Conservation (phyloP, 306 rosid genomes). For the Hippophae tibetana region DNA sequence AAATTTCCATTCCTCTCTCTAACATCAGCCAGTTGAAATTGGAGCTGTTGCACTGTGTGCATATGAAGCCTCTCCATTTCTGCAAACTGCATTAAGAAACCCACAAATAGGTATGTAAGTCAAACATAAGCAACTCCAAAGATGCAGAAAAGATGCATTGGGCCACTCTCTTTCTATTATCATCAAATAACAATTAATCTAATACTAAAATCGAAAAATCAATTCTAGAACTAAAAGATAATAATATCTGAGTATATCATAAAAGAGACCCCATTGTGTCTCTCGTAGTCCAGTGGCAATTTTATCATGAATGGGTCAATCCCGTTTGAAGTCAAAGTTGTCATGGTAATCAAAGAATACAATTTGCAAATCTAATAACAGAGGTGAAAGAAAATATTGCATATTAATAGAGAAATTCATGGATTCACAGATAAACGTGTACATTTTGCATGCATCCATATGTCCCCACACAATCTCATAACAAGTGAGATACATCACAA, state of each 20-base stretch:
- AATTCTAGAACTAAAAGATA: no score
- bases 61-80: conserved; percentile 91
- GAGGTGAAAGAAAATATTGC: background rate
- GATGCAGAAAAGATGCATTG: no score
- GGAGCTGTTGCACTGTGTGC: conserved; percentile 81
- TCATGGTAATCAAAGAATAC: background rate
- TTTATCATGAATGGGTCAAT: background rate
- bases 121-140: no score
- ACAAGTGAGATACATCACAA: background rate
- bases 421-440: background rate
- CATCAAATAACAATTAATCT: no score
- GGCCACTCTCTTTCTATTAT: background rate
- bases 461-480: background rate
- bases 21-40: conserved; percentile 77
- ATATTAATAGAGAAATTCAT: background rate
- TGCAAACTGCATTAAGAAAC: conserved; percentile 49
- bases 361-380: background rate
- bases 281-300: background rate
- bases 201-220: no score
- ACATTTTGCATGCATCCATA: background rate
- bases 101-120: conserved; percentile 4
- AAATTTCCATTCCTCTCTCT: conserved; percentile 69
- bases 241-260: no score
- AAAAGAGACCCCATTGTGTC: background rate
- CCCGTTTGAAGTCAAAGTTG: background rate